phyloP scores from a whole-genome alignment of 192 early-diverging fungal species.

The Backusella macrospora region DNA sequence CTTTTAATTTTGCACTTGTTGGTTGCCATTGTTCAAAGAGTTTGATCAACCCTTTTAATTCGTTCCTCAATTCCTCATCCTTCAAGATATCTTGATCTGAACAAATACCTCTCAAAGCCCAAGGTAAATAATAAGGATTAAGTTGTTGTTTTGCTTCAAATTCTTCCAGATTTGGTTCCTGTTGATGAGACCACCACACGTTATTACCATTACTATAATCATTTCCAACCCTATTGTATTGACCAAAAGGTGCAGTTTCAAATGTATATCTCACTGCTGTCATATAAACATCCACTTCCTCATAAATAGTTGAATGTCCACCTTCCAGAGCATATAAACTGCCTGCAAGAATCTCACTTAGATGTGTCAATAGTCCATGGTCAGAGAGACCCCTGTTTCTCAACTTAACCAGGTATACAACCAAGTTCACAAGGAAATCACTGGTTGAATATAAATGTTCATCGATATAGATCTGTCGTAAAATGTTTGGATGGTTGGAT shows the following conservation, averaged over 20 bases:
- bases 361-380: conserved; percentile 81
- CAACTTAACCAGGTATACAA: conserved; percentile 85
- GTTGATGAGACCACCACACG: not conserved
- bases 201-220: not conserved
- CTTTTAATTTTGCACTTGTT: conserved; percentile 64
- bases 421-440: conserved; percentile 86
- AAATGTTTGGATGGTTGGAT: conserved; percentile 75
- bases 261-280: conserved; percentile 54
- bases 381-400: conserved; percentile 91
- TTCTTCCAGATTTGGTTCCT: conserved; percentile 25
- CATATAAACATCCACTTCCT: conserved; percentile 85
- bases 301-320: conserved; percentile 94
- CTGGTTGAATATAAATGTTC: conserved; percentile 77
- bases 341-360: conserved; percentile 86
- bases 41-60: conserved; percentile 64
- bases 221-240: not conserved
- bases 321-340: conserved; percentile 83
- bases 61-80: conserved; percentile 54
- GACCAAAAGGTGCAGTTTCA: conserved; percentile 47
- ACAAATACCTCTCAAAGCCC: conserved; percentile 84
- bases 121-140: conserved; percentile 91
- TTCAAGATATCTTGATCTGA: conserved; percentile 63
- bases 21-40: conserved; percentile 86
- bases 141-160: conserved; percentile 68
- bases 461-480: conserved; percentile 91